Conservation (phyloP, 768 basidiomycete genomes). For the Trametes coccinea region DNA sequence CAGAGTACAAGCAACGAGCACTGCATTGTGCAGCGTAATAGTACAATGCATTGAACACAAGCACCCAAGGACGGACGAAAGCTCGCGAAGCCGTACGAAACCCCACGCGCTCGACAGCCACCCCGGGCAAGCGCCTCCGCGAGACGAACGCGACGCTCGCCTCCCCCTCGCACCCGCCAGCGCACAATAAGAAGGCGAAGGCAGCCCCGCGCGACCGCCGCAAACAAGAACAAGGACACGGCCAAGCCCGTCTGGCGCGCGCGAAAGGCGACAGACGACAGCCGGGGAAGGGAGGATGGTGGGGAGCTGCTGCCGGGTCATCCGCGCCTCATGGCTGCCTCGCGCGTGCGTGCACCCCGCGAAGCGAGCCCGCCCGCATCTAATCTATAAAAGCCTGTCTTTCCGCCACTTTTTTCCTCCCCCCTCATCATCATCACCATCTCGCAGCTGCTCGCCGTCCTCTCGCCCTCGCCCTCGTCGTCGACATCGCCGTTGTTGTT, state of each 20-base stretch:
- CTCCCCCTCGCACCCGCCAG: background rate
- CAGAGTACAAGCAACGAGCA: no score
- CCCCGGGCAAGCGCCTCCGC: background rate
- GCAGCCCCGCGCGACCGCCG: background rate
- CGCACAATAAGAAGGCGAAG: background rate
- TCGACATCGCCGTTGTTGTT: conserved; percentile 35
- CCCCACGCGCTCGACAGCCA: background rate
- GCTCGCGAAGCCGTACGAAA: background rate
- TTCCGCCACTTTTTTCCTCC: conserved; percentile 27
- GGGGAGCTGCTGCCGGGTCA: conserved; percentile 10
- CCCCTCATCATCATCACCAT: conserved; percentile 29
- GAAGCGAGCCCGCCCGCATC: conserved; percentile 38
- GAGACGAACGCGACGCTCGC: background rate
- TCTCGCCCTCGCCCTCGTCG: conserved; percentile 20
- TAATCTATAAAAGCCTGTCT: conserved; percentile 51
- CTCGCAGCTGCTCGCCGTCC: conserved; percentile 15
- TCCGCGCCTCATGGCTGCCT: conserved; percentile 42
- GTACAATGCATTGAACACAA: no score
- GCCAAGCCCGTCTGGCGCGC: no score
- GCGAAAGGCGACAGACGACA: no score
- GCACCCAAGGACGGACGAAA: background rate
- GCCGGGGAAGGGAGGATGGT: background rate
- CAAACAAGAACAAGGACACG: no score
- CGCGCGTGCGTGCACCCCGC: conserved; percentile 46
- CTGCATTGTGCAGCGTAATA: no score